A percentile compares a stretch with the other conserved stretches of the same genome.
These are phyloP conservation scores for Talaromyces islandicus DNA, from an alignment of 2,329 filamentous ascomycete species.

Conservation along the genomic window DNA sequence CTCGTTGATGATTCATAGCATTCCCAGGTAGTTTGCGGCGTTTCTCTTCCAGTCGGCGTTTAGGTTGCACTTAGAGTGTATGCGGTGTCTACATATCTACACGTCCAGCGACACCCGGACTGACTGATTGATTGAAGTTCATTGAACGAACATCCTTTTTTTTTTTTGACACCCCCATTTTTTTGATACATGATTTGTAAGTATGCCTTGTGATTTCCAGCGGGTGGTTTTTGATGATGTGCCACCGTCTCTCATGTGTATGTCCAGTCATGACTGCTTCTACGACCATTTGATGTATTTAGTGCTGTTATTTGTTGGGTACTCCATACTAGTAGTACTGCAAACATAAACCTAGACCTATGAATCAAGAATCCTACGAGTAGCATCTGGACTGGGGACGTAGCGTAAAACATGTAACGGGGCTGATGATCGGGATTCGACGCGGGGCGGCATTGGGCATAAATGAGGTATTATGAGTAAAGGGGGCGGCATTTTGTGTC, in stretches of 20 bases:
- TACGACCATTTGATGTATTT: constrained; percentile 34
- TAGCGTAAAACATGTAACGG: not conserved
- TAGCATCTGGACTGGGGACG: too few relatives aligned
- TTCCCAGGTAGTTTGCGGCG: constrained; percentile 21
- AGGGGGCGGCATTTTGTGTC: not conserved
- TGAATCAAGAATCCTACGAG: not conserved
- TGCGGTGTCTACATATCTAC: not conserved
- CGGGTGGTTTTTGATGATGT: not conserved
- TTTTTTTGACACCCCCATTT: not conserved
- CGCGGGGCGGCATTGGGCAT: not conserved
- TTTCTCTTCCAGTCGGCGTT: constrained; percentile 15
- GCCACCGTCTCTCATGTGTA: not conserved
- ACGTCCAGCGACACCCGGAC: not conserved
- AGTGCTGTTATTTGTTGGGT: constrained; percentile 15
- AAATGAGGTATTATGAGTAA: not conserved
- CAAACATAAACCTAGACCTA: not conserved
- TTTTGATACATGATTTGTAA: not conserved
- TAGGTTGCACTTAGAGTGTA: constrained; percentile 11
- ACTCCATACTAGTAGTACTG: not conserved
- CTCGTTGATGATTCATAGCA: constrained; percentile 9
- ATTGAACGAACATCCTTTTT: not conserved
- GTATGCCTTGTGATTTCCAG: not conserved
- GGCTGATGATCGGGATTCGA: not conserved
- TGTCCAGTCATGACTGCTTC: constrained; percentile 7
- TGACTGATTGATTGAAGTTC: not conserved